These are phyloP conservation scores for Cladosporium sp. DNA, from an alignment of 2,329 filamentous ascomycete genomes.

Conservation along the genomic window DNA sequence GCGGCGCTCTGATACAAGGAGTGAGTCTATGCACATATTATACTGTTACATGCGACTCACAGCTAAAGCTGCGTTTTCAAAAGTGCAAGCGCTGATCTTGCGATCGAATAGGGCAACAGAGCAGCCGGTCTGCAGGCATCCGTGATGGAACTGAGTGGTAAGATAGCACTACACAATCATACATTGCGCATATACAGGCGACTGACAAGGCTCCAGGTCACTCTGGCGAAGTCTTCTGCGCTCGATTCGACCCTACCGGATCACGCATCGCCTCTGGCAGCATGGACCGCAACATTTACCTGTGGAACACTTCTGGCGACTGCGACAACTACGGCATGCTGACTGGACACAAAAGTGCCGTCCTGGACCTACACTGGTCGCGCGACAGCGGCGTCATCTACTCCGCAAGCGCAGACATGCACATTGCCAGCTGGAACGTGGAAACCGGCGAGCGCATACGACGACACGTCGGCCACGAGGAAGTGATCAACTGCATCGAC, in stretches of 20 bases:
- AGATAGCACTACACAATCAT: constrained; percentile 30
- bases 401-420: constrained; percentile 90
- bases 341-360: constrained; percentile 83
- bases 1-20: constrained; percentile 65
- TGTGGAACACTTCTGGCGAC: constrained; percentile 89
- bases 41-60: background rate
- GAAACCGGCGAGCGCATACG: constrained; percentile 91
- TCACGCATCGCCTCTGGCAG: constrained; percentile 89
- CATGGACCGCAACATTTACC: constrained; percentile 91
- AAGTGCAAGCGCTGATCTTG: constrained; percentile 28
- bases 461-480: constrained; percentile 88
- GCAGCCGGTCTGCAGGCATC: constrained; percentile 84
- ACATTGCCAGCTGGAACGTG: constrained; percentile 91
- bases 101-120: constrained; percentile 62
- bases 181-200: background rate
- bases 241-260: constrained; percentile 85
- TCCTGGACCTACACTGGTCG: constrained; percentile 94
- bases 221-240: constrained; percentile 82
- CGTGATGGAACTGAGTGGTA: constrained; percentile 88
- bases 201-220: constrained; percentile 49
- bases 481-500: constrained; percentile 91
- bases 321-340: constrained; percentile 93
- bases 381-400: constrained; percentile 89
- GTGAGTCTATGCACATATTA: constrained; percentile 32
- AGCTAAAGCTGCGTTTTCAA: constrained; percentile 27